A percentile compares a stretch with the other conserved stretches of the same genome.
Evolutionary conservation across 2,329 filamentous ascomycete genomes (phyloP).

Genomic region (Penicillium italicum): DNA sequence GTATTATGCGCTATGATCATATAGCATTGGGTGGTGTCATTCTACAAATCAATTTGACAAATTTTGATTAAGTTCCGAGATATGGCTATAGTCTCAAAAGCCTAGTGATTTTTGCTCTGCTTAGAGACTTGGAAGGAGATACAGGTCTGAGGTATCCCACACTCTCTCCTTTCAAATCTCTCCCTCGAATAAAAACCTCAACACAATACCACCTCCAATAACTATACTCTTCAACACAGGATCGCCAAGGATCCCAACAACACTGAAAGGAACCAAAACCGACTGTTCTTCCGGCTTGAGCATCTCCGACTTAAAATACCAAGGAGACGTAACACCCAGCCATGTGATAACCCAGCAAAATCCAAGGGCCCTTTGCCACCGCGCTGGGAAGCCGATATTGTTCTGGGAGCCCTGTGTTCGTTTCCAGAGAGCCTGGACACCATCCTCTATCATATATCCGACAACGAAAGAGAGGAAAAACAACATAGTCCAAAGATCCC

Average conservation of each 20-base stretch:
- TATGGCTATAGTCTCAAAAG: too few species aligned
- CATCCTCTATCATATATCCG: conserved; percentile 32
- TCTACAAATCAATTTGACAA: too few species aligned
- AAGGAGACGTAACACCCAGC: conserved; percentile 18
- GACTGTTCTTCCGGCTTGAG: neutral
- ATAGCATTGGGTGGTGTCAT: too few species aligned
- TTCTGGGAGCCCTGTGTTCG: neutral
- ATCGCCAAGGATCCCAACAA: neutral
- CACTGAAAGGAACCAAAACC: neutral
- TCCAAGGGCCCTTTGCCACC: conserved; percentile 13
- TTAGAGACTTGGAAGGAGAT: too few species aligned
- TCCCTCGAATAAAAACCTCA: neutral
- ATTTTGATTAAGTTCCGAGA: too few species aligned
- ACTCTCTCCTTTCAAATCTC: neutral
- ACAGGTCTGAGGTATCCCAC: too few species aligned
- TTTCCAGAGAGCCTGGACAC: conserved; percentile 22
- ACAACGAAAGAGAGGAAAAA: conserved; percentile 25
- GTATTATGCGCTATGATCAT: too few species aligned
- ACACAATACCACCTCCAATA: neutral
- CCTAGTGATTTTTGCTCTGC: too few species aligned
- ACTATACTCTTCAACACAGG: neutral
- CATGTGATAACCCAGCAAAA: conserved; percentile 14
- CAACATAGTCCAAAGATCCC: conserved; percentile 16
- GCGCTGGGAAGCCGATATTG: neutral
- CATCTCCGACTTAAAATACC: conserved; percentile 6